A percentile compares a stretch with the other conserved stretches of the same genome.
Conservation (phyloP, 805 yeast species). For the Candida boleticola region DNA sequence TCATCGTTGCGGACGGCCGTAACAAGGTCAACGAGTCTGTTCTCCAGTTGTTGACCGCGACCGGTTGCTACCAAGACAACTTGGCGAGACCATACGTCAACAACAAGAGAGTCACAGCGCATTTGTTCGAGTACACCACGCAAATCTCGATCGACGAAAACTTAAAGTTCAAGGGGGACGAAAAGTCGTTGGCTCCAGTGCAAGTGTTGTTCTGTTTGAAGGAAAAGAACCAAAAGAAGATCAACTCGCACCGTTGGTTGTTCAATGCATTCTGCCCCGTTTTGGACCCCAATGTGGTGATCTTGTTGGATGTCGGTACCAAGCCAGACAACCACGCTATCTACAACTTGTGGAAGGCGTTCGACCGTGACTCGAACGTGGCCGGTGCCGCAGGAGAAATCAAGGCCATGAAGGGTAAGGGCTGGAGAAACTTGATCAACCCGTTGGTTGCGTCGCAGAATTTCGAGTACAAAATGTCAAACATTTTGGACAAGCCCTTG, state of each 20-base stretch:
- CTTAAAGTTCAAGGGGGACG: slow-evolving; percentile 85
- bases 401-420: slow-evolving; percentile 90
- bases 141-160: slow-evolving; percentile 91
- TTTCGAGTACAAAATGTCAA: slow-evolving; percentile 96
- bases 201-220: slow-evolving; percentile 91
- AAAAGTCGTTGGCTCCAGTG: slow-evolving; percentile 89
- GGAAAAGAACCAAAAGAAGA: slow-evolving; percentile 88
- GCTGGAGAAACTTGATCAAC: slow-evolving; percentile 75
- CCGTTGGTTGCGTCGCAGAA: slow-evolving; percentile 96
- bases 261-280: slow-evolving; percentile 93
- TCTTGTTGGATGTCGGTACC: slow-evolving; percentile 95
- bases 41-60: slow-evolving; percentile 83
- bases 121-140: slow-evolving; percentile 92
- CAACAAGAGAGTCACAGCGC: slow-evolving; percentile 88
- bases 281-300: slow-evolving; percentile 86
- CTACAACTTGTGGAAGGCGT: slow-evolving; percentile 96
- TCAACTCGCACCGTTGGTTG: slow-evolving; percentile 97
- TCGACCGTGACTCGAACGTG: slow-evolving; percentile 92
- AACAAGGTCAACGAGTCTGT: slow-evolving; percentile 82
- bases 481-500: slow-evolving; percentile 89
- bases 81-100: slow-evolving; percentile 94
- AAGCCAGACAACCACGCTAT: slow-evolving; percentile 85
- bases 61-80: slow-evolving; percentile 97
- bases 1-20: slow-evolving; percentile 93
- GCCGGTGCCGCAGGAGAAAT: slow-evolving; percentile 99